Evolutionary conservation across 768 basidiomycete genomes (phyloP).

Genomic region (Tephrocybe sp.): DNA sequence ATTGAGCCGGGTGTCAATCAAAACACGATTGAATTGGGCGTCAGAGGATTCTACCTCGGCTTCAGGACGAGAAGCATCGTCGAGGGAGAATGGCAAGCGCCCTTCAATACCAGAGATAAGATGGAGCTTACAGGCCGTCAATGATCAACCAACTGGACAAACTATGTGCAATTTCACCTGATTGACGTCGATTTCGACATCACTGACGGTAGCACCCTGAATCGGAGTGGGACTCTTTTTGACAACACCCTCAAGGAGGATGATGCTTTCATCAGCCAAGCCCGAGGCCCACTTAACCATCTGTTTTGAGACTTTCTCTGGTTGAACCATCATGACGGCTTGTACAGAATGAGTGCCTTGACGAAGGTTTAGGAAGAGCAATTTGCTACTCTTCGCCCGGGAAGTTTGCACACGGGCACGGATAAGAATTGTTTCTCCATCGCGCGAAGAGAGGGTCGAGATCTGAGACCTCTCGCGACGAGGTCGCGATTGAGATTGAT

Average conservation of each 20-base stretch:
- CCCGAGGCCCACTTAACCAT: conserved; percentile 92
- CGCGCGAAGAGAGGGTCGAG: conserved; percentile 55
- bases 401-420: conserved; percentile 91
- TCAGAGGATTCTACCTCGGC: conserved; percentile 57
- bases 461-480: conserved; percentile 63
- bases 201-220: conserved; percentile 85
- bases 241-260: conserved; percentile 84
- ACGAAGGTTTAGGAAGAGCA: conserved; percentile 91
- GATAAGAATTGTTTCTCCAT: conserved; percentile 75
- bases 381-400: conserved; percentile 91
- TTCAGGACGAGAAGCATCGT: conserved; percentile 88
- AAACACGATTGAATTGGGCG: conserved; percentile 72
- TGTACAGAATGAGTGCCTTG: conserved; percentile 88
- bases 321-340: conserved; percentile 69
- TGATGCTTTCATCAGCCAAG: conserved; percentile 83
- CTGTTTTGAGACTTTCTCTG: conserved; percentile 86
- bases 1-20: conserved; percentile 92
- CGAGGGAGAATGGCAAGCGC: conserved; percentile 85
- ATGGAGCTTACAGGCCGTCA: conserved; percentile 55
- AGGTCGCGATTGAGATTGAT: conserved; percentile 85
- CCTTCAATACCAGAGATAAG: conserved; percentile 77
- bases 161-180: conserved; percentile 48
- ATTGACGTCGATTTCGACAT: conserved; percentile 82
- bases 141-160: conserved; percentile 4
- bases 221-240: conserved; percentile 79